Evolutionary conservation across 352 stramenopile genomes (phyloP).

Genomic region (Pythium aristosporum): DNA sequence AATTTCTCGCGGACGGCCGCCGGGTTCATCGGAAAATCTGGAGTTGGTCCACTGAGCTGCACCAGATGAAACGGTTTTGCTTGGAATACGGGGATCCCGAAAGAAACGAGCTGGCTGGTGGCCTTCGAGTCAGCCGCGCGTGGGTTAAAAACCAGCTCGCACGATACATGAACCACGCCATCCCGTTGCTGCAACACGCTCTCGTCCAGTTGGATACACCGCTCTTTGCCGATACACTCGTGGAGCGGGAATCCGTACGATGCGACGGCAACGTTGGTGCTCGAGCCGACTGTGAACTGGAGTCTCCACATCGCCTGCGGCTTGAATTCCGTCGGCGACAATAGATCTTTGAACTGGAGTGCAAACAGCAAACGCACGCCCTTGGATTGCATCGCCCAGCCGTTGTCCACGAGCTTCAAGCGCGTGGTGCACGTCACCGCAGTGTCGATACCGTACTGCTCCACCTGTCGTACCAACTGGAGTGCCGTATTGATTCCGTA

Average conservation of each 20-base stretch:
- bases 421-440: constrained; percentile 5
- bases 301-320: constrained; percentile 12
- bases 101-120: neutral
- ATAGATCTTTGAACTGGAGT: neutral
- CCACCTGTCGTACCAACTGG: constrained; percentile 33
- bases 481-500: constrained; percentile 44
- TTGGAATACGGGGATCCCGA: constrained; percentile 11
- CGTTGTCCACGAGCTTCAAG: constrained; percentile 10
- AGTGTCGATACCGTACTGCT: constrained; percentile 7
- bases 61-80: constrained; percentile 19
- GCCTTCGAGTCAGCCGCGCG: neutral
- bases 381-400: constrained; percentile 22
- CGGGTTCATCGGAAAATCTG: constrained; percentile 16
- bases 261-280: neutral
- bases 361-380: constrained; percentile 3
- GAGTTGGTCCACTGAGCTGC: constrained; percentile 22
- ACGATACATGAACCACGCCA: constrained; percentile 14
- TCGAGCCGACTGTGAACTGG: constrained; percentile 2
- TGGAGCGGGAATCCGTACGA: constrained; percentile 20
- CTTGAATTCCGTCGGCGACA: neutral
- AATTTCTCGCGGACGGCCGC: constrained; percentile 15
- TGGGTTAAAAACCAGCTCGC: constrained; percentile 16
- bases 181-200: constrained; percentile 15
- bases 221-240: constrained; percentile 9
- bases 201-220: constrained; percentile 19